Base-by-base conservation (phyloP, 495 filamentous ascomycete species). In the Trichoderma erinaceum region DNA sequence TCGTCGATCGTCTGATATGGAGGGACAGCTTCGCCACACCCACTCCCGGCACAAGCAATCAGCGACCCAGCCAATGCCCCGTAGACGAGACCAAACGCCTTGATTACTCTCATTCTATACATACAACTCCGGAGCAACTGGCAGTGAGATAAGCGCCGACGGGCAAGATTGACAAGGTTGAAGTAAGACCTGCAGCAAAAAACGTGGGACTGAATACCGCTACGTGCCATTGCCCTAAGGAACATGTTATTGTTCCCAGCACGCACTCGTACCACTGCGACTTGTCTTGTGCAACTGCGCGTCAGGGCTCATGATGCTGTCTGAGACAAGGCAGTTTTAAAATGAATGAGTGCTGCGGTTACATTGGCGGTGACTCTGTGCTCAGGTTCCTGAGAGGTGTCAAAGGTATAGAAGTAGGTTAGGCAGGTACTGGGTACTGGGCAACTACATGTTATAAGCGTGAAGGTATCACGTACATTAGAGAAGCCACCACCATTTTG, bases 121-220 rank as follows among this genome's bases (percentile, higher is more conserved):
- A 25, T 1, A 52, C 48, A 1, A 16, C 12, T 16, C 50, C 23
- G 27, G 8, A 29, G 35, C 35, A 29, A 12, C 56, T 52, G 48
- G 48, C 56, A 61, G 56, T 61, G 56, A 61, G 56, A 61, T 61
- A 61, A 61, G 56, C 56, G 56, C 56, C 56, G 25, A 5, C 56
- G 56, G 56, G 23, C 56, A 61, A 27, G 15, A 29, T 61, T 61
- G 10, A 21, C 35, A 38, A 38, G 35, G 35, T 10, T 7, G 23
- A 1, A 23, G 27, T 27, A 25, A 32, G 16, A 61, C 56, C 23
- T 61, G 56, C 27, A 27, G 56, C 56, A 61, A 29, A 38, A 38
- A 38, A 38, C 16, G 56, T 61, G 23, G 23, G 27, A 38, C 56
- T 61, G 56, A 61, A 61, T 56, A n/a, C 50, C 44, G n/a, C 44